Conservation (phyloP, 495 filamentous ascomycete genomes). For the Penicillium parvum region DNA sequence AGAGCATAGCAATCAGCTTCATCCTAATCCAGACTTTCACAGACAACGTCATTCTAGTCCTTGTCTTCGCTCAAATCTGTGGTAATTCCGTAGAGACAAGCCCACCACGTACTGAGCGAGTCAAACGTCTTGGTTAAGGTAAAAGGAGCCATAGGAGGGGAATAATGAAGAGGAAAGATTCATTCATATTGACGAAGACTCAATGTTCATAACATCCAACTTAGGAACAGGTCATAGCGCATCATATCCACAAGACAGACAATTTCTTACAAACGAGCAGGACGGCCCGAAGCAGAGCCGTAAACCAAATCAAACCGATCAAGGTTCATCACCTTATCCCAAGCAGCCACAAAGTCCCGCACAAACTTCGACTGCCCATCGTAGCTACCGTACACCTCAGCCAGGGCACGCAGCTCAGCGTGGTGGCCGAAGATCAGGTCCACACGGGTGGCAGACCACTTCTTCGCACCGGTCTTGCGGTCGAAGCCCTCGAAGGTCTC, state of each 20-base stretch:
- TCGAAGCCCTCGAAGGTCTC: constrained; percentile 60
- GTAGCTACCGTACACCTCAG: constrained; percentile 59
- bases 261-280: constrained; percentile 20
- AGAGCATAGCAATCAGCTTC: no score
- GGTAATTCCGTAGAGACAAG: no score
- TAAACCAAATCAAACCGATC: constrained; percentile 58
- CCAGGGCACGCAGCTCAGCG: constrained; percentile 61
- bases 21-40: no score
- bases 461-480: constrained; percentile 61
- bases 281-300: constrained; percentile 15
- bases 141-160: neutral
- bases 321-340: constrained; percentile 68
- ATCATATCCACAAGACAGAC: neutral
- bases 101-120: no score
- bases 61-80: no score
- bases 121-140: no score
- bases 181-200: constrained; percentile 1
- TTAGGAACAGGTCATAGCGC: no score
- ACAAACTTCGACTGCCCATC: constrained; percentile 57
- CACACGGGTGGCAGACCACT: constrained; percentile 63
- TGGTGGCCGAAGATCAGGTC: constrained; percentile 69
- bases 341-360: constrained; percentile 65
- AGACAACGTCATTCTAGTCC: no score
- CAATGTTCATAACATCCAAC: neutral
- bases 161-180: neutral